phyloP scores from a whole-genome alignment of 805 yeast genomes.

The Alloascoidea africana region DNA sequence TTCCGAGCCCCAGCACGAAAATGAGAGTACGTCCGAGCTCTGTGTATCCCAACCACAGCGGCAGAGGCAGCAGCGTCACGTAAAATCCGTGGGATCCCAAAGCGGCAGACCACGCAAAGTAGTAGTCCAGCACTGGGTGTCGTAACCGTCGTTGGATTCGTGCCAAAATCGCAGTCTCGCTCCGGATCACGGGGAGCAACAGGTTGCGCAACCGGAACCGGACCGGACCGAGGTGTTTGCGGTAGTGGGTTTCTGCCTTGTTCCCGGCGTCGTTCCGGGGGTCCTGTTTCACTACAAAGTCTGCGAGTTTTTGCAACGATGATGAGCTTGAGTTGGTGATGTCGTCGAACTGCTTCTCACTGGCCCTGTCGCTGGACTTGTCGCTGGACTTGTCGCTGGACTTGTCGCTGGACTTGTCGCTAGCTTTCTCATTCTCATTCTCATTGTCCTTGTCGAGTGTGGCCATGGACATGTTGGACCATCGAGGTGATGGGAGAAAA shows the following conservation, averaged over 20 bases:
- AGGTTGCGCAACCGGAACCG: constrained; percentile 38
- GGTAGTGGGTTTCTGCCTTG: constrained; percentile 50
- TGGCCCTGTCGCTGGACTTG: too few relatives aligned
- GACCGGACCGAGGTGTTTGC: constrained; percentile 34
- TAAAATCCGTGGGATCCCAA: constrained; percentile 91
- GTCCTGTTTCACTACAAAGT: too few relatives aligned
- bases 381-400: too few relatives aligned
- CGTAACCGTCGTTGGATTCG: constrained; percentile 37
- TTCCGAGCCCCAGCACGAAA: constrained; percentile 46
- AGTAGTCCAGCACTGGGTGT: constrained; percentile 40
- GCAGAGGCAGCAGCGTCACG: constrained; percentile 74
- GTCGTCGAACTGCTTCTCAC: too few relatives aligned
- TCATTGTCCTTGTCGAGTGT: too few relatives aligned
- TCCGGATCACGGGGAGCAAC: constrained; percentile 39
- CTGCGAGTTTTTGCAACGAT: too few relatives aligned
- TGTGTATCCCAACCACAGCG: constrained; percentile 65
- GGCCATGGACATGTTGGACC: too few relatives aligned
- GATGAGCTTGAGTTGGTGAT: too few relatives aligned
- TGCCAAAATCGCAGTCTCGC: constrained; percentile 49
- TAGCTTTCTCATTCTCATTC: too few relatives aligned
- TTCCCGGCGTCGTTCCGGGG: constrained; percentile 59
- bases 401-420: too few relatives aligned
- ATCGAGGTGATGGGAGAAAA: too few relatives aligned
- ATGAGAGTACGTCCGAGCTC: constrained; percentile 33
- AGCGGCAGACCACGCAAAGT: constrained; percentile 78